Base-by-base conservation (phyloP, 2,329 filamentous ascomycete genomes). In the Myriangium duriaei region DNA sequence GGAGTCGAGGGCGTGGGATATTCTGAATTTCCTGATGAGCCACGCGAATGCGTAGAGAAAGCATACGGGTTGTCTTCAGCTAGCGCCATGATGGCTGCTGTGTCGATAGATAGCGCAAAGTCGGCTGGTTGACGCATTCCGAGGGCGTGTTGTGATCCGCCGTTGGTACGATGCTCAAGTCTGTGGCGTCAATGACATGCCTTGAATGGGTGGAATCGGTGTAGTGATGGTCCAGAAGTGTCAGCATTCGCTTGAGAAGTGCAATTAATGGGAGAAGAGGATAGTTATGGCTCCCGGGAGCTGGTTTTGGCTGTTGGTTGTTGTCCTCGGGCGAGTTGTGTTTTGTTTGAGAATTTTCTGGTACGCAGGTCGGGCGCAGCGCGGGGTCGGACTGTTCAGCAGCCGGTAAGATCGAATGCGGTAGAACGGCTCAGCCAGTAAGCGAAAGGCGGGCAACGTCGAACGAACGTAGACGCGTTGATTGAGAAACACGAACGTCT, bases 1-100 rank as follows among this genome's bases (percentile, higher is more conserved):
- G 81, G 79, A 30, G 79, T 83, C 26, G 78, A 63, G 36, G 81
- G 81, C 13, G 80, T 79, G 10, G 75, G 72, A 47, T 77, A 65
- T 48, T 81, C 80, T 13, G 81, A 84, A 9, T 45, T 49, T 28
- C 43, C 48, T 6, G 56, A 58, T 5, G 55, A 58, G 30, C 54
- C 49, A 44, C 54, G 55, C 35, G 56, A 59, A 41, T 57, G 56
- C 29, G 48, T 43, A 2, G 52, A 47, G 18, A 43, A 40, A 10
- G 41, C 30, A 32, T 39, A 32, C 13, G 30, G 21, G 12, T 19
- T 32, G 5, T 3, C 10, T 3, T 39, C 36, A 12, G 17, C 21
- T 13, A 19, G 12, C 10, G 6, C 30, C 28, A 39, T 26, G 9
- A 16, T 26, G 14, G 30, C 29, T 4, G 36, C 36, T 14, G 30